These are phyloP conservation scores for Rosellinia necatrix DNA, from an alignment of 2,329 filamentous ascomycete genomes.

Conservation along the genomic window DNA sequence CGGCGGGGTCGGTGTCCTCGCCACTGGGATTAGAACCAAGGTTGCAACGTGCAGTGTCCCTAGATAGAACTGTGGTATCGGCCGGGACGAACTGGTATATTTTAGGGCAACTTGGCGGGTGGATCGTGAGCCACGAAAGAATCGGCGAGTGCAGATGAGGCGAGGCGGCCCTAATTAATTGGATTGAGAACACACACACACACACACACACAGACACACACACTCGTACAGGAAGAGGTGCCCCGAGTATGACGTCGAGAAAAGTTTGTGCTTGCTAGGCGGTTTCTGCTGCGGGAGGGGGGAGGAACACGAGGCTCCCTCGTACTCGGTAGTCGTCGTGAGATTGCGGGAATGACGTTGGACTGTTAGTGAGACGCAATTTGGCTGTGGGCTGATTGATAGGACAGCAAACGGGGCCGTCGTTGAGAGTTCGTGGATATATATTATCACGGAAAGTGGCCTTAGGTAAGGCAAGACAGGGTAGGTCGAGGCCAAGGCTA, in stretches of 20 bases:
- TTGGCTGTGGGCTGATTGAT: slow-evolving; percentile 10
- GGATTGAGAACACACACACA: background rate
- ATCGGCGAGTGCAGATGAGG: background rate
- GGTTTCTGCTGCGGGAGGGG: slow-evolving; percentile 8
- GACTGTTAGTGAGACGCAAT: background rate
- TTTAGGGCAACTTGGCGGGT: slow-evolving; percentile 5
- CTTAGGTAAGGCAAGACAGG: too few species aligned
- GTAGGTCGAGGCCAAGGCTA: too few species aligned
- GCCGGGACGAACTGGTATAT: slow-evolving; percentile 8
- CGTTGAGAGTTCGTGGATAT: too few species aligned
- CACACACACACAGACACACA: too few species aligned
- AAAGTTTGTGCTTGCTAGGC: slow-evolving; percentile 3
- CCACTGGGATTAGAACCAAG: slow-evolving; percentile 11
- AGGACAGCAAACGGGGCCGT: background rate
- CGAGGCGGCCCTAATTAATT: background rate
- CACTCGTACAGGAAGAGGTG: slow-evolving; percentile 2
- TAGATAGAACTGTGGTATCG: slow-evolving; percentile 1
- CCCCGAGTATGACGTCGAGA: slow-evolving; percentile 20
- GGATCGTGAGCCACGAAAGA: slow-evolving; percentile 1
- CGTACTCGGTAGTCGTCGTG: background rate
- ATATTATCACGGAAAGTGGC: too few species aligned
- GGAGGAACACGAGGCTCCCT: slow-evolving; percentile 21
- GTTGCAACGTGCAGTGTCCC: slow-evolving; percentile 5
- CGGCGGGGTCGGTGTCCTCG: slow-evolving; percentile 18
- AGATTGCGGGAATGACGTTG: slow-evolving; percentile 18